Percentiles rank a stretch among this genome's conserved stretches.
Conservation (phyloP, 352 stramenopile species). For the Phytopythium vexans region DNA sequence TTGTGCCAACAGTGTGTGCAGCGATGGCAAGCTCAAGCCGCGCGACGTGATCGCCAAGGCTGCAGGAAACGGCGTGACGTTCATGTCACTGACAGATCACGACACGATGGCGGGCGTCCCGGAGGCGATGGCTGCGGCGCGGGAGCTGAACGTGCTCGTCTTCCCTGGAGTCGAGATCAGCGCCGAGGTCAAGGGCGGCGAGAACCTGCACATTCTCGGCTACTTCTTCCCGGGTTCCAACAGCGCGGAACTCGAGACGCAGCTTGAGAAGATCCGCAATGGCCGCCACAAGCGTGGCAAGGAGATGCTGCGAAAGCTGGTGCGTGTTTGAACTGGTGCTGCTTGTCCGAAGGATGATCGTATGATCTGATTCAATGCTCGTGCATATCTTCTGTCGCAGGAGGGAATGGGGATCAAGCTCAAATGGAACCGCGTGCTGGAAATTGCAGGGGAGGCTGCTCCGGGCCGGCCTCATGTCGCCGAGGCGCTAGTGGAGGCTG, state of each 20-base stretch:
- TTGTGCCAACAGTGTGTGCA: conserved; percentile 52
- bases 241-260: conserved; percentile 59
- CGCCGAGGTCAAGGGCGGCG: conserved; percentile 75
- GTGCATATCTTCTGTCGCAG: conserved; percentile 19
- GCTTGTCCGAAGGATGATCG: not conserved
- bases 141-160: conserved; percentile 66
- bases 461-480: conserved; percentile 76
- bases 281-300: conserved; percentile 79
- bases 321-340: conserved; percentile 21
- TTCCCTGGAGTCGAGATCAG: conserved; percentile 85
- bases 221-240: conserved; percentile 86
- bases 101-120: conserved; percentile 82
- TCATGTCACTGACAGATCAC: conserved; percentile 84
- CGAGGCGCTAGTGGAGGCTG: conserved; percentile 71
- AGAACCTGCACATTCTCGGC: conserved; percentile 85
- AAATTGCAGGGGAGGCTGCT: conserved; percentile 82
- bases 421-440: conserved; percentile 73
- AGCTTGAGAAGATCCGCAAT: conserved; percentile 77
- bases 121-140: conserved; percentile 66
- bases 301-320: conserved; percentile 80
- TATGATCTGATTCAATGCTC: not conserved
- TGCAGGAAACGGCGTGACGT: conserved; percentile 70
- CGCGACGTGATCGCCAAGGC: conserved; percentile 74
- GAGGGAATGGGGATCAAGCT: conserved; percentile 80
- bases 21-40: conserved; percentile 76